These are phyloP conservation scores for Solanum stenotomum DNA, from an alignment of 257 asterid species.

Conservation along the genomic window DNA sequence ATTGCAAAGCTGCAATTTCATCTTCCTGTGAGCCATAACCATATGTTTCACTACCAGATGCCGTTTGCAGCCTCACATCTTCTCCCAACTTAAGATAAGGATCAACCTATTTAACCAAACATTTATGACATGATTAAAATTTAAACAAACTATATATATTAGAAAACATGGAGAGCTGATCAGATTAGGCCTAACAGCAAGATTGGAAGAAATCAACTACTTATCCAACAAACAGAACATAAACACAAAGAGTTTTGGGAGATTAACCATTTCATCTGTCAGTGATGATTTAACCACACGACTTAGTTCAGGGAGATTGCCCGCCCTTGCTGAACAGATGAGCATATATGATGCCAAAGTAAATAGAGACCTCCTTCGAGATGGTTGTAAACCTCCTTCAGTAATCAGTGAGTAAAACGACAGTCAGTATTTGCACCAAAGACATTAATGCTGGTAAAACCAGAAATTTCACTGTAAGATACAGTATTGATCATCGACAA, in stretches of 20 bases:
- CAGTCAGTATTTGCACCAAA: background rate
- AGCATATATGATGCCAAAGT: slow-evolving; percentile 46
- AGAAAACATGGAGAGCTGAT: background rate
- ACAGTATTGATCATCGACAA: background rate
- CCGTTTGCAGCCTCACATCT: slow-evolving; percentile 24
- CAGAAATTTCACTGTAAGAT: background rate
- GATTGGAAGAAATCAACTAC: background rate
- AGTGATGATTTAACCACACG: slow-evolving; percentile 30
- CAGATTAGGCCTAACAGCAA: background rate
- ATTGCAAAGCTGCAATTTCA: slow-evolving; percentile 28
- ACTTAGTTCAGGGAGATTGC: slow-evolving; percentile 27
- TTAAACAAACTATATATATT: background rate
- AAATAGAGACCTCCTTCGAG: slow-evolving; percentile 39
- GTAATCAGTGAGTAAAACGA: slow-evolving; percentile 6
- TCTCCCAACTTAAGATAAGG: slow-evolving; percentile 33
- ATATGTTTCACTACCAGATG: slow-evolving; percentile 9
- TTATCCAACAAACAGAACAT: background rate
- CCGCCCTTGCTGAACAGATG: slow-evolving; percentile 30
- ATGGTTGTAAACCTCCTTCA: slow-evolving; percentile 38
- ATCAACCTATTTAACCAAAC: slow-evolving; percentile 21
- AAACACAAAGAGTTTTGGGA: background rate
- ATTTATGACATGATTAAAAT: background rate
- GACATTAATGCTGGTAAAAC: background rate
- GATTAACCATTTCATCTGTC: slow-evolving; percentile 32
- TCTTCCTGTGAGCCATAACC: slow-evolving; percentile 33